A percentile compares a stretch with the other conserved stretches of the same genome.
phyloP scores from a whole-genome alignment of 2,329 filamentous ascomycete genomes.

The Fusarium sp. region DNA sequence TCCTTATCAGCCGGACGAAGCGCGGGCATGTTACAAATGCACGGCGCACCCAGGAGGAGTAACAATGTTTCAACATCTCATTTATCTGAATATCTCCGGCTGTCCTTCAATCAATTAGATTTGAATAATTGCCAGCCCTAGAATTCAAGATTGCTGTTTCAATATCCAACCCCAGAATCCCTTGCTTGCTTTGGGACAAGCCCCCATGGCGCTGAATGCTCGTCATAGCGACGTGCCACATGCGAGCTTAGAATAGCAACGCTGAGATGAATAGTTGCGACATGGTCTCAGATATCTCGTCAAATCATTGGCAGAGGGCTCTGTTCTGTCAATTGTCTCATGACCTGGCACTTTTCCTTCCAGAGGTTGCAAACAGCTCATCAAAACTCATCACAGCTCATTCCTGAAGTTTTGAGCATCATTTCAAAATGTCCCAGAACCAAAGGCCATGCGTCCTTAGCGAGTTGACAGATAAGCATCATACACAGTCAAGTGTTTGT shows the following conservation, averaged over 20 bases:
- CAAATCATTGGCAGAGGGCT: conserved; percentile 21
- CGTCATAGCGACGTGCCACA: conserved; percentile 33
- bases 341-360: not conserved
- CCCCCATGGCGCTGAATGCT: conserved; percentile 11
- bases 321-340: not conserved
- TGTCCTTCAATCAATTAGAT: conserved; percentile 1
- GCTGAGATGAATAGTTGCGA: conserved; percentile 20
- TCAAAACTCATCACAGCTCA: not conserved
- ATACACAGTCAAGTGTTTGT: conserved; percentile 6
- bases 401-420: conserved; percentile 2
- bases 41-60: conserved; percentile 19
- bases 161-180: conserved; percentile 18
- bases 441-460: not conserved
- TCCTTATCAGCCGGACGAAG: conserved; percentile 12
- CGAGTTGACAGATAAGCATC: not conserved
- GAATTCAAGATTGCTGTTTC: conserved; percentile 30
- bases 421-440: conserved; percentile 3
- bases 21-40: conserved; percentile 16
- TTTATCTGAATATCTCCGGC: conserved; percentile 25
- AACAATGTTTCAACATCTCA: conserved; percentile 36
- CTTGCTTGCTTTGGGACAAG: conserved; percentile 27
- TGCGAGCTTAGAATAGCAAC: conserved; percentile 23
- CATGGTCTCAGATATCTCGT: conserved; percentile 14
- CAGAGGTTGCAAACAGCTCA: not conserved
- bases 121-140: conserved; percentile 7